Percentiles rank a stretch among this genome's conserved stretches.
These are phyloP conservation scores for Saposhnikovia divaricata DNA, from an alignment of 129 eudicot species.

Conservation along the genomic window DNA sequence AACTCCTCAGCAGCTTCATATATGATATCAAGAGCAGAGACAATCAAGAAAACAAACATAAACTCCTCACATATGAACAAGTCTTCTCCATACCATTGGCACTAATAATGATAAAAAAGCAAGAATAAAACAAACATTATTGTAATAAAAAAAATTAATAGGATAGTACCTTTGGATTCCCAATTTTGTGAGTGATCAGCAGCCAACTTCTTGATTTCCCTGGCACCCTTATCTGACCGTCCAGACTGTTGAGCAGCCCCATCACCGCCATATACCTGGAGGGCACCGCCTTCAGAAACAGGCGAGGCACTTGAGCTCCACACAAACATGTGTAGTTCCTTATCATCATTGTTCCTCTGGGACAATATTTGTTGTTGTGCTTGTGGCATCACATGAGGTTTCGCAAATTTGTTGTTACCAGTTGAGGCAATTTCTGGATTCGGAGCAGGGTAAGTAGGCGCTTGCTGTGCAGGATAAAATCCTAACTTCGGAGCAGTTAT, in stretches of 20 bases:
- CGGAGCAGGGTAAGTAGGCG: slow-evolving; percentile 65
- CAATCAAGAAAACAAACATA: neutral
- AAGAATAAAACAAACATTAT: no score
- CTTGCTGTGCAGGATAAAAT: slow-evolving; percentile 40
- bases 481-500: slow-evolving; percentile 59
- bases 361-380: slow-evolving; percentile 1
- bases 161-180: slow-evolving; percentile 43
- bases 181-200: slow-evolving; percentile 52
- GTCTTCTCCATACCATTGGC: neutral
- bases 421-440: slow-evolving; percentile 68
- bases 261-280: slow-evolving; percentile 75
- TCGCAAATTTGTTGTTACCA: slow-evolving; percentile 21
- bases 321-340: slow-evolving; percentile 89
- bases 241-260: slow-evolving; percentile 54
- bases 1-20: slow-evolving; percentile 26
- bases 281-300: slow-evolving; percentile 62
- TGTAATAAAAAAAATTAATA: no score
- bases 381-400: slow-evolving; percentile 5
- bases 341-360: slow-evolving; percentile 41
- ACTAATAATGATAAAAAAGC: neutral
- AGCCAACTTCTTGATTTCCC: slow-evolving; percentile 69
- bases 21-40: neutral
- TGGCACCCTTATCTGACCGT: slow-evolving; percentile 61
- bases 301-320: slow-evolving; percentile 92
- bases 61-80: neutral